Conservation (phyloP, 192 early-diverging fungal genomes). For the Coemansia sp. region DNA sequence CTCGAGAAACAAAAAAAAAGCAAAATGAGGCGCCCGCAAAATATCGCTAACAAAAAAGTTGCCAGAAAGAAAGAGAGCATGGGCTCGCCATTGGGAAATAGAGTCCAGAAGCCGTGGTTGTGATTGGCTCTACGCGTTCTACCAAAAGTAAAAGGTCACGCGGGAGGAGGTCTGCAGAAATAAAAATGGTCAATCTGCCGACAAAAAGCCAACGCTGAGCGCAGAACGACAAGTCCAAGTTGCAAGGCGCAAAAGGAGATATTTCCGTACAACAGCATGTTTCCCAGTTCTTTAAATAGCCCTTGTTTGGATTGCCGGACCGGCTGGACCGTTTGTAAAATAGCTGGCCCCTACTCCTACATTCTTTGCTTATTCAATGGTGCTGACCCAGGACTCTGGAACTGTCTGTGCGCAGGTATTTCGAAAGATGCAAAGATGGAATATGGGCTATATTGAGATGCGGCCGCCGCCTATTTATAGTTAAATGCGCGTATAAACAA, state of each 20-base stretch:
- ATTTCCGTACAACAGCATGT: not conserved
- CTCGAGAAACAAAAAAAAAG: not conserved
- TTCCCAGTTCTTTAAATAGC: not conserved
- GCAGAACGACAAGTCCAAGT: too few relatives aligned
- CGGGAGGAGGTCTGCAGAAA: not conserved
- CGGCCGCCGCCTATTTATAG: not conserved
- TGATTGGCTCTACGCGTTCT: slow-evolving; percentile 4
- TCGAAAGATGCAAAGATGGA: not conserved
- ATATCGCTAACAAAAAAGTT: not conserved
- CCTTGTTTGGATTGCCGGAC: not conserved
- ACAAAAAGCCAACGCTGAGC: not conserved
- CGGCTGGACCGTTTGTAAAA: not conserved
- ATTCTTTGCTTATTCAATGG: not conserved
- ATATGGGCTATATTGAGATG: not conserved
- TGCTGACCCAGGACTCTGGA: not conserved
- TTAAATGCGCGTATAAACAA: slow-evolving; percentile 1
- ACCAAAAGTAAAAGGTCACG: not conserved
- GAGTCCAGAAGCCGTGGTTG: not conserved
- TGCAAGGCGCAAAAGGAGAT: not conserved
- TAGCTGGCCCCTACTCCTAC: not conserved
- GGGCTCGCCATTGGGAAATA: not conserved
- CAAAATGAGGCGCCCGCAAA: not conserved
- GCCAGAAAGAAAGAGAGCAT: not conserved
- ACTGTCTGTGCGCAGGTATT: not conserved
- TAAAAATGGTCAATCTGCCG: not conserved